phyloP scores from a whole-genome alignment of 371 early-diverging fungal species.

The Rhizopus stolonifer region DNA sequence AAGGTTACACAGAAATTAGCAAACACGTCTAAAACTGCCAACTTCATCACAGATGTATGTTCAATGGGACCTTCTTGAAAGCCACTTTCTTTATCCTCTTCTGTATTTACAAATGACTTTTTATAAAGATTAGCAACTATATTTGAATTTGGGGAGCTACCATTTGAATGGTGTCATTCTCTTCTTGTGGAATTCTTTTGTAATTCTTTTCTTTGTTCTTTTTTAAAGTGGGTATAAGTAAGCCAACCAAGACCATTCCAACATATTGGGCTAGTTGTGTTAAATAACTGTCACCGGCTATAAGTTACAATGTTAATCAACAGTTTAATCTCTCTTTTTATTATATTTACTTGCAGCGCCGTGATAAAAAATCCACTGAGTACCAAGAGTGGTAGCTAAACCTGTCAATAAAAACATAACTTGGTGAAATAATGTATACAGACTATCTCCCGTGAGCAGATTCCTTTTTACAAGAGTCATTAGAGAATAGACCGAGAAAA shows the following conservation, averaged over 20 bases:
- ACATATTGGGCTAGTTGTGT: conserved; percentile 56
- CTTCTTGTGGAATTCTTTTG: conserved; percentile 6
- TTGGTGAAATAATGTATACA: conserved; percentile 50
- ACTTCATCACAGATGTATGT: conserved; percentile 52
- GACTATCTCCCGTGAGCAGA: conserved; percentile 7
- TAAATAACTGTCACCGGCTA: conserved; percentile 55
- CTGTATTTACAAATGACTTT: conserved; percentile 8
- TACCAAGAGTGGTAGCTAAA: conserved; percentile 55
- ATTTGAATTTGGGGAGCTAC: not conserved
- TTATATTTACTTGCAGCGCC: conserved; percentile 60
- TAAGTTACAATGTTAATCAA: not conserved
- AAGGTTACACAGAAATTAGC: conserved; percentile 71
- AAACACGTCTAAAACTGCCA: conserved; percentile 63
- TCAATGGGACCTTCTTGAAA: not conserved
- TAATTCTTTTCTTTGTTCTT: conserved; percentile 20
- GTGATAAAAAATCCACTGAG: conserved; percentile 65
- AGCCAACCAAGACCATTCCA: conserved; percentile 60
- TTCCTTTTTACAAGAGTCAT: too few species aligned
- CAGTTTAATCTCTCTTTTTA: not conserved
- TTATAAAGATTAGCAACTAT: conserved; percentile 3
- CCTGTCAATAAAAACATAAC: conserved; percentile 58
- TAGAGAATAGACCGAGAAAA: too few species aligned
- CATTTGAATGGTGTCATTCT: conserved; percentile 1
- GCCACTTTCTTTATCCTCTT: not conserved
- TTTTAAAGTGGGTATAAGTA: conserved; percentile 45